Base-by-base conservation (phyloP, 2,329 filamentous ascomycete genomes). In the Cladorrhinum sp. region DNA sequence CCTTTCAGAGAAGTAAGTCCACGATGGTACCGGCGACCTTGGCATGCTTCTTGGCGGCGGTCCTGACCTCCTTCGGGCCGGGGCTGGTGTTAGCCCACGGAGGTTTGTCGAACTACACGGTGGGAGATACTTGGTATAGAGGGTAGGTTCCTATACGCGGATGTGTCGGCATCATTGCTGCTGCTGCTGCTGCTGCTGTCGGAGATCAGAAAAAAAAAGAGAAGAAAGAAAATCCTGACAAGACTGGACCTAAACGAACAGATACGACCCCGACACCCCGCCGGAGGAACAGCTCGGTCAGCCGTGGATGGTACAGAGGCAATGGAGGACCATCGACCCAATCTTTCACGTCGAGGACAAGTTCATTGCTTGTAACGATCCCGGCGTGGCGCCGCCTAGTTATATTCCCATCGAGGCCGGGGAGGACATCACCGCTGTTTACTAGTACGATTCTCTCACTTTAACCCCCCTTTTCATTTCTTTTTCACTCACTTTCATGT, bases 91-190 rank as follows among this genome's bases (percentile, higher is more conserved):
- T 60, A 14, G 72, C 70, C 18, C 75, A 77, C 62, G 75, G 75
- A 6, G 75, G 75, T 5, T 67, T 77, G 8, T 67, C 71, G 33
- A 76, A 77, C 64, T 77, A 77, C 64, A 77, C 75, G 2, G 75
- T 77, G 0, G 75, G 73, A 26, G 72, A 76, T 2, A 73, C 69
- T 14, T 77, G 75, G 75, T 77, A 77, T 55, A 69, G 73, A 68
- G 75, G 75, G 74, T 77, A 60, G 9, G n/a, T n/a, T n/a, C n/a
- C n/a, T 63, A 71, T 61, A 42, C 20, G 62, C 23, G 57, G 49
- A 59, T n/a, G n/a, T n/a, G n/a, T n/a, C n/a, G n/a, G n/a, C n/a
- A n/a, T n/a, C n/a, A n/a, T n/a, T n/a, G n/a, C n/a, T n/a, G n/a
- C n/a, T n/a, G n/a, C n/a, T n/a, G n/a, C n/a, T n/a, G n/a, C n/a